A percentile compares a stretch with the other conserved stretches of the same genome.
Evolutionary conservation across 1,284 basidiomycete genomes (phyloP).

Genomic region (Melanopsichium pennsylvanicum): DNA sequence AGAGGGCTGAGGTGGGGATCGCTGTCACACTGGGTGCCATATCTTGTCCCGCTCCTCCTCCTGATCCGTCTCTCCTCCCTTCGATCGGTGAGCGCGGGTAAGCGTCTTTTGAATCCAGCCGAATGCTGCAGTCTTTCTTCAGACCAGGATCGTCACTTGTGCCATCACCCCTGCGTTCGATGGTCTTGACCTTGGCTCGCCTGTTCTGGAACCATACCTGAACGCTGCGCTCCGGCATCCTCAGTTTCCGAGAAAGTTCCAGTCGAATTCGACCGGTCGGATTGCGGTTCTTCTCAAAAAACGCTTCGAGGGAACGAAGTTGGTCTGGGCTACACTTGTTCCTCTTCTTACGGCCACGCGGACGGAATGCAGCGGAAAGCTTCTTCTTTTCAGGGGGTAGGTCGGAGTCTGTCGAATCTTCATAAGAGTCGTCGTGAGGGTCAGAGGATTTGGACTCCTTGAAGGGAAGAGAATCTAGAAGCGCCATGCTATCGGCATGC

Average conservation of each 20-base stretch:
- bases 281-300: slow-evolving; percentile 56
- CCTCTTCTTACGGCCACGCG: slow-evolving; percentile 48
- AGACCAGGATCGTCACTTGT: slow-evolving; percentile 6
- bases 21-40: slow-evolving; percentile 32
- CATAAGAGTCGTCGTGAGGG: slow-evolving; percentile 41
- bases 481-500: slow-evolving; percentile 13
- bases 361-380: slow-evolving; percentile 39
- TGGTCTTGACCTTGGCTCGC: slow-evolving; percentile 47
- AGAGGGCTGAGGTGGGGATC: slow-evolving; percentile 46
- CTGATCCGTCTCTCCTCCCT: not conserved
- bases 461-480: slow-evolving; percentile 34
- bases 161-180: slow-evolving; percentile 38
- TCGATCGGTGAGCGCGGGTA: not conserved
- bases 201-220: slow-evolving; percentile 60
- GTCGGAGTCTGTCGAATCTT: slow-evolving; percentile 43
- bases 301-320: slow-evolving; percentile 46
- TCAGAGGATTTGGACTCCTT: slow-evolving; percentile 9
- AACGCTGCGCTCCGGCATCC: slow-evolving; percentile 56
- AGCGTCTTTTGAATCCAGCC: slow-evolving; percentile 16
- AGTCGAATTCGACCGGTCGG: slow-evolving; percentile 46
- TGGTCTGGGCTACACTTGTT: slow-evolving; percentile 58
- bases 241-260: slow-evolving; percentile 46
- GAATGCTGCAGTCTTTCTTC: slow-evolving; percentile 30
- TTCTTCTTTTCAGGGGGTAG: slow-evolving; percentile 40
- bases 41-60: slow-evolving; percentile 8